Base-by-base conservation (phyloP, 2,329 filamentous ascomycete genomes). In the Pseudogymnoascus sp. region DNA sequence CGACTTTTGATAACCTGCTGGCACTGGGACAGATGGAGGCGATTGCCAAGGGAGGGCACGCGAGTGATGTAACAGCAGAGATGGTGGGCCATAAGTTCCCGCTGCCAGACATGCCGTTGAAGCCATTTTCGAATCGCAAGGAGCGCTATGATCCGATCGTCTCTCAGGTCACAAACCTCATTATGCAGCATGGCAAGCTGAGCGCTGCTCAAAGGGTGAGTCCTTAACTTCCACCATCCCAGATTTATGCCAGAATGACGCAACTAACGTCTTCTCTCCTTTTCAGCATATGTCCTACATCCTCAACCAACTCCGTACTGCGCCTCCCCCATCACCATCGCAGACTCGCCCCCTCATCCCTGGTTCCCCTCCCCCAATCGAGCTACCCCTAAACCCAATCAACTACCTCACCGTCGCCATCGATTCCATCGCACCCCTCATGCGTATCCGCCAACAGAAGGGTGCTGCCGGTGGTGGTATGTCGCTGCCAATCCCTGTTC, bases 121-220 rank as follows among this genome's bases (percentile, higher is more conserved):
- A 87, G 8, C 80, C 82, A 62, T 77, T 65, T 44, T 80, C 29
- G 75, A 80, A 90, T 75, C 77, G 93, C 68, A 89, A 92, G 74
- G 80, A 90, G 72, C 85, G 94, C 70, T 96, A 97, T 72, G 89
- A 97, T 71, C 85, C 90, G 1, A 81, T 97, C 6, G 79, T 97
- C 57, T 80, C 88, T 66, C 94, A 97, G 77, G 81, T 97, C 68
- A 96, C 92, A 15, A 92, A 92, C 72, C 80, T 96, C 68, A 76
- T 99, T 65, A 99, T 97, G 93, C 80, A 81, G 69, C 84, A 97
- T 75, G 94, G 94, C 68, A 95, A 97, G 79, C 84, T 96, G 73
- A 88, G 88, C 71, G 82, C 84, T 73, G 94, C 94, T n/a, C 91
- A 99, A 75, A 85, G 86, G 78, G 92, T 96, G 81, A 63, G 66